phyloP scores from a whole-genome alignment of 768 basidiomycete genomes.

The Cantharellus anzutake region DNA sequence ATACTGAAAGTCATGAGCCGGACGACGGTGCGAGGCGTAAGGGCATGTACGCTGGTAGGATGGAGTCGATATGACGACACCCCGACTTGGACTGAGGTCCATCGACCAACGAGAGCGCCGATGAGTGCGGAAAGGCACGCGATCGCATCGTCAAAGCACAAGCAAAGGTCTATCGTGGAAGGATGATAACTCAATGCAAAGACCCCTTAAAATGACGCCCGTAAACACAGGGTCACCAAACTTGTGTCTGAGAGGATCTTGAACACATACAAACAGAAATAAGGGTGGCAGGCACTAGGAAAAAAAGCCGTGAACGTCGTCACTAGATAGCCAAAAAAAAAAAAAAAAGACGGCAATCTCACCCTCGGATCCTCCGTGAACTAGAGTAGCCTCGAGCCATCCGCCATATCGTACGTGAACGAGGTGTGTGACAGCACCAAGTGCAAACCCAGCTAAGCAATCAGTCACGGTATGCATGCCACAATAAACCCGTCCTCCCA shows the following conservation, averaged over 20 bases:
- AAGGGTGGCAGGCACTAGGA: too few species aligned
- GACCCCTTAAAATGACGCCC: constrained; percentile 14
- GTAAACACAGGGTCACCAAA: background rate
- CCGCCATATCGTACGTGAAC: constrained; percentile 20
- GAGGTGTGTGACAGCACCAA: constrained; percentile 52
- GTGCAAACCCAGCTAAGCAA: constrained; percentile 37
- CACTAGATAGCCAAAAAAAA: too few species aligned
- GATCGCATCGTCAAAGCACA: constrained; percentile 96
- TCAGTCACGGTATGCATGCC: constrained; percentile 81
- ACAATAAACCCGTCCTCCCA: constrained; percentile 65
- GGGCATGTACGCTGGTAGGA: constrained; percentile 6
- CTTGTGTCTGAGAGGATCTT: background rate
- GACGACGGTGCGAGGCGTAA: constrained; percentile 4
- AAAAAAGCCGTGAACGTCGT: too few species aligned
- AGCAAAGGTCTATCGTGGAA: constrained; percentile 89
- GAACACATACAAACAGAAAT: too few species aligned
- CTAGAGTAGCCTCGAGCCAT: constrained; percentile 19
- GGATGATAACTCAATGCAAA: constrained; percentile 72
- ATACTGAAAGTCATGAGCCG: constrained; percentile 25
- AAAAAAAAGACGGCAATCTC: too few species aligned
- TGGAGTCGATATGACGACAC: background rate
- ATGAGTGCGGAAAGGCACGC: constrained; percentile 77
- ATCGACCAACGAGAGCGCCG: constrained; percentile 48
- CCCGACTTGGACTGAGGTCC: constrained; percentile 26
- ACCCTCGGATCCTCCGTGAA: too few species aligned